These are phyloP conservation scores for Spirogloea muscicola DNA, from an alignment of 139 green algal species.

Conservation along the genomic window DNA sequence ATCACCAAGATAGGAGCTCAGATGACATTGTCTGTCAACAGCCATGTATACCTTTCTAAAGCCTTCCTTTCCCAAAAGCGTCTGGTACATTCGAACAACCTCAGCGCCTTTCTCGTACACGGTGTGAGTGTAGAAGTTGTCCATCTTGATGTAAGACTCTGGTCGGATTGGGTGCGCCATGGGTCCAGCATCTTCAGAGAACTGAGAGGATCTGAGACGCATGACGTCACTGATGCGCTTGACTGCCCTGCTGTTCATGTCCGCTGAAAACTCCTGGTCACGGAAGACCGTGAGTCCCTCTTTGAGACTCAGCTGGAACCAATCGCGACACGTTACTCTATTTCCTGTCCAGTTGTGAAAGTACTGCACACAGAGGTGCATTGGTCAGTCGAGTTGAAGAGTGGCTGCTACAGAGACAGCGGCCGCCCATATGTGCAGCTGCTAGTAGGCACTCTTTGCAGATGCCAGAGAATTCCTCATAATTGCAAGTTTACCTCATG, in stretches of 20 bases:
- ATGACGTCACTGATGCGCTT: slow-evolving; percentile 87
- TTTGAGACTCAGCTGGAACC: slow-evolving; percentile 98
- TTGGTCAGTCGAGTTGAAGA: no score
- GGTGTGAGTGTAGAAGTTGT: slow-evolving; percentile 98
- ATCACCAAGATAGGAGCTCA: no score
- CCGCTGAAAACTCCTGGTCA: slow-evolving; percentile 74
- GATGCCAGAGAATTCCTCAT: slow-evolving; percentile 55
- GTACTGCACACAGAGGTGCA: slow-evolving; percentile 12
- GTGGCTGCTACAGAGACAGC: no score
- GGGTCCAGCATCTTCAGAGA: slow-evolving; percentile 86
- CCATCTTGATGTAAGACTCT: slow-evolving; percentile 97
- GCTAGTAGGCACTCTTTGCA: no score
- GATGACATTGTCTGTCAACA: no score
- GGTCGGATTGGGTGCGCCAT: slow-evolving; percentile 96
- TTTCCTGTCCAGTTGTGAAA: slow-evolving; percentile 98
- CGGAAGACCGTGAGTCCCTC: slow-evolving; percentile 88
- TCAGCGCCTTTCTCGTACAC: slow-evolving; percentile 75
- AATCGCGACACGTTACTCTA: slow-evolving; percentile 85
- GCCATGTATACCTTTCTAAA: no score
- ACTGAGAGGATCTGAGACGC: slow-evolving; percentile 77
- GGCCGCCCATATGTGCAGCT: no score
- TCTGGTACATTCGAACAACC: slow-evolving; percentile 86
- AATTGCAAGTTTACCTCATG: slow-evolving; percentile 68
- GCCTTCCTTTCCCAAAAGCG: slow-evolving; percentile 85
- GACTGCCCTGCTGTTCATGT: slow-evolving; percentile 90